Evolutionary conservation across 495 filamentous ascomycete species (phyloP), one percentile per base, ranked within the genome.

Genomic region (Hapsidospora chrysogenum): DNA sequence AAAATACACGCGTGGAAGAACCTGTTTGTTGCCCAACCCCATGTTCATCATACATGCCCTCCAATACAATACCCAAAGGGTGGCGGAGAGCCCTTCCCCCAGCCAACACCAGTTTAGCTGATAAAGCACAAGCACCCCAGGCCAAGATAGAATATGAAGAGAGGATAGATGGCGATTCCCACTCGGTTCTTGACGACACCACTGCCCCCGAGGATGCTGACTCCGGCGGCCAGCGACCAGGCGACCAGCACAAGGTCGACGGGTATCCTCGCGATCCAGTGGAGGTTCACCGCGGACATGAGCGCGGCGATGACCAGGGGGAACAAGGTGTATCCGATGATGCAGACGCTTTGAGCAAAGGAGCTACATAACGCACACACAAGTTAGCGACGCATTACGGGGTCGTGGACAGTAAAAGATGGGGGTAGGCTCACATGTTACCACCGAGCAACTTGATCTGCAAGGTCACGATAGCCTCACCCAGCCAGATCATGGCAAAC

Each of bases 261-360:
- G 9, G 89, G 89, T 50, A 95, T 79, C 41, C 89, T 66, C 1
- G 74, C 70, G 43, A 95, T 76, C 21, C 70, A 76, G 19, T 72
- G 76, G 4, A 95, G 64, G 32, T 68, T 62, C 7, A 97, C 40
- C 1, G 85, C 87, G 37, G 85, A 92, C 39, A 97, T 70, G 26
- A 96, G 55, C 9, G 89, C 73, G 5, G 92, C 92, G 46, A 97
- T 79, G 47, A 95, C 92, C 25, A 97, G 68, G n/a, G 89, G 89
- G 62, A 97, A 97, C 36, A 97, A 75, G 2, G 89, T 97, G 57
- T 97, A 97, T 23, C 89, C 89, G 53, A 97, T 97, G 46, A 97
- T 92, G 54, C 83, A 93, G 42, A 97, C 70, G 31, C 82, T 86
- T 56, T 96, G 89, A 62, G 92, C 87, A 57, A 97, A 97, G 17